Percentiles rank a stretch among this genome's conserved stretches.
These are phyloP conservation scores for Boletellus sp. DNA, from an alignment of 768 basidiomycete genomes.

Conservation along the genomic window DNA sequence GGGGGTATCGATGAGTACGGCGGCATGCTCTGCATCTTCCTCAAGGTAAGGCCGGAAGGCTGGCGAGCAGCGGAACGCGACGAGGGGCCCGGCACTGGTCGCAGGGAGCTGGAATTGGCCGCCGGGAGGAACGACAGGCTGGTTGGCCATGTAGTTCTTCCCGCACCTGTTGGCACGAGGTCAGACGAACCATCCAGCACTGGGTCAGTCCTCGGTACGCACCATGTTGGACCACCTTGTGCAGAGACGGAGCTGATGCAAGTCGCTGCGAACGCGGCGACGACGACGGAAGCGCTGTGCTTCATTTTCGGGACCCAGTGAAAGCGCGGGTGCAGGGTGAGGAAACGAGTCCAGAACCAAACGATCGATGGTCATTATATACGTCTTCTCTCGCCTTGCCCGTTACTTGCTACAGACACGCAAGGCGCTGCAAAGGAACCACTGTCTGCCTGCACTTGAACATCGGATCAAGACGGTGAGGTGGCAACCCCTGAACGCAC, in stretches of 20 bases:
- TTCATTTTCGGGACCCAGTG: conserved; percentile 13
- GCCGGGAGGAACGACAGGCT: conserved; percentile 42
- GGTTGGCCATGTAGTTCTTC: conserved; percentile 43
- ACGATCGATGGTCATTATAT: conserved; percentile 6
- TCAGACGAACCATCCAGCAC: neutral
- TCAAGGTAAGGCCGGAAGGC: conserved; percentile 46
- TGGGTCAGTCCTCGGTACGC: neutral
- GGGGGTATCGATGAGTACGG: conserved; percentile 38
- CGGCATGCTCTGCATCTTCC: conserved; percentile 29
- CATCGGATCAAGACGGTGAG: neutral
- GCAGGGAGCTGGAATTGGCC: conserved; percentile 41
- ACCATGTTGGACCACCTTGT: conserved; percentile 24
- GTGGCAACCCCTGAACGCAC: too few relatives aligned
- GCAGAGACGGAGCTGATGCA: conserved; percentile 11
- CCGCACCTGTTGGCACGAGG: conserved; percentile 40
- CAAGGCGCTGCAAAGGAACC: neutral
- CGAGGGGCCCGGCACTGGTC: conserved; percentile 34
- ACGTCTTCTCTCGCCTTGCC: neutral
- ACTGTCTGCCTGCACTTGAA: neutral
- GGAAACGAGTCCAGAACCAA: neutral
- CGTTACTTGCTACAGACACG: neutral
- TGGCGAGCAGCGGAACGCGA: conserved; percentile 46
- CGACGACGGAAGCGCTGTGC: conserved; percentile 1
- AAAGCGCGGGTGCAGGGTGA: neutral
- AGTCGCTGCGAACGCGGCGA: conserved; percentile 8